A percentile compares a stretch with the other conserved stretches of the same genome.
These are phyloP conservation scores for Verticillium tricorpus DNA, from an alignment of 2,329 filamentous ascomycete species.

Conservation along the genomic window DNA sequence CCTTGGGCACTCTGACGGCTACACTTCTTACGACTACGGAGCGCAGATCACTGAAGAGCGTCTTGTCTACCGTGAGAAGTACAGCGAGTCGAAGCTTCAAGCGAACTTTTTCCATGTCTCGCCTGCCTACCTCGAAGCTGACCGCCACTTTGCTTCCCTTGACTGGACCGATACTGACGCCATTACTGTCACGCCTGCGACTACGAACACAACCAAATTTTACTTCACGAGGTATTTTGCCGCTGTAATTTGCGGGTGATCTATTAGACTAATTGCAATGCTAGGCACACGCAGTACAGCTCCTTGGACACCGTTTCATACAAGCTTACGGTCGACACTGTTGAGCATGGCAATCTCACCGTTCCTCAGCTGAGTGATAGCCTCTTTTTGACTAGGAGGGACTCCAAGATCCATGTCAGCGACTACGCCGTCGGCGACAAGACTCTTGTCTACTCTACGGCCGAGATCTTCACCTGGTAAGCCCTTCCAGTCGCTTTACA, in stretches of 20 bases:
- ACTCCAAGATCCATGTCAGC: conserved; percentile 59
- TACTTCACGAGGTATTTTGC: conserved; percentile 42
- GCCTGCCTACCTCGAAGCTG: conserved; percentile 58
- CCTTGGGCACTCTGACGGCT: conserved; percentile 58
- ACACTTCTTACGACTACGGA: conserved; percentile 46
- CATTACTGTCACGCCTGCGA: conserved; percentile 55
- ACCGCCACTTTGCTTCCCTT: conserved; percentile 27
- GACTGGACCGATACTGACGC: conserved; percentile 31
- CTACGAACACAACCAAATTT: conserved; percentile 44
- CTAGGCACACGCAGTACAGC: conserved; percentile 59
- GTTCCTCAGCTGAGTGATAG: conserved; percentile 51
- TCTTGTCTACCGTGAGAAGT: conserved; percentile 63
- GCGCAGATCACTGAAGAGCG: conserved; percentile 59
- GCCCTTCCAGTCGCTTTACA: not conserved
- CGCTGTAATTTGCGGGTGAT: too few relatives aligned
- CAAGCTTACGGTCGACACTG: conserved; percentile 53
- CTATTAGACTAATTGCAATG: not conserved
- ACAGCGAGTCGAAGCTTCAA: conserved; percentile 67
- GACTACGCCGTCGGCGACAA: conserved; percentile 56
- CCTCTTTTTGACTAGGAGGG: conserved; percentile 52
- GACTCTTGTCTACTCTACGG: conserved; percentile 60
- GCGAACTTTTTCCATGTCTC: conserved; percentile 67
- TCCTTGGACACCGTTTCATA: conserved; percentile 51
- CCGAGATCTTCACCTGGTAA: conserved; percentile 58
- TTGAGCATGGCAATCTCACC: conserved; percentile 40